Percentiles rank a stretch among this genome's conserved stretches.
These are phyloP conservation scores for Lodderomyces pseudojiufengensis DNA, from an alignment of 1,139 yeast genomes.

Conservation along the genomic window DNA sequence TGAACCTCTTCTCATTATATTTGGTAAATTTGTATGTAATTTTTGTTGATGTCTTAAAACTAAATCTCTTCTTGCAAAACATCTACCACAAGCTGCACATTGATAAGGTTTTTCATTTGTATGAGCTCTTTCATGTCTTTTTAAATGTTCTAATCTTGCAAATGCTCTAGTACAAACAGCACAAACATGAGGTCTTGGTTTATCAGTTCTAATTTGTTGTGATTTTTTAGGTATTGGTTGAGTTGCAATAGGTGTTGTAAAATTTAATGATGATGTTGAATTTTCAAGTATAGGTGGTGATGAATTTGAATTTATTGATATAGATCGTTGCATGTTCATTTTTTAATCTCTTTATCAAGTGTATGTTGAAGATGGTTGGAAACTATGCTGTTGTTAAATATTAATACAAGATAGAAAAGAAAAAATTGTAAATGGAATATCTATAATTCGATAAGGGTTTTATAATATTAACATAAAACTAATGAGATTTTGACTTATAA, in stretches of 20 bases:
- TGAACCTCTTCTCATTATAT: conserved; percentile 20
- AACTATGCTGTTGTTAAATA: neutral
- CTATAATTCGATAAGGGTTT: too few species aligned
- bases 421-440: neutral
- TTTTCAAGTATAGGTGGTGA: conserved; percentile 1
- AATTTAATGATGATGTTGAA: neutral
- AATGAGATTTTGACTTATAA: too few species aligned
- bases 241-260: conserved; percentile 2
- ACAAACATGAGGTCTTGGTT: conserved; percentile 91
- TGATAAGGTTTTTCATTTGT: conserved; percentile 94
- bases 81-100: conserved; percentile 49
- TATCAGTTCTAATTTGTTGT: conserved; percentile 77
- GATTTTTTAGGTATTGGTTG: conserved; percentile 88
- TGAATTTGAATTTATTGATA: conserved; percentile 1
- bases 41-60: conserved; percentile 48
- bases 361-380: neutral
- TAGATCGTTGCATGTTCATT: conserved; percentile 2
- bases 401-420: neutral
- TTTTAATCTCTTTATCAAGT: neutral
- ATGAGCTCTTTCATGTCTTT: conserved; percentile 91
- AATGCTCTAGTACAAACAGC: conserved; percentile 93
- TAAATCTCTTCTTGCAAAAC: conserved; percentile 48
- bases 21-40: conserved; percentile 28
- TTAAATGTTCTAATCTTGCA: conserved; percentile 90
- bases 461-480: too few species aligned